A percentile compares a stretch with the other conserved stretches of the same genome.
These are phyloP conservation scores for Dujonia santamariae DNA, from an alignment of 1,139 yeast species.

Conservation along the genomic window DNA sequence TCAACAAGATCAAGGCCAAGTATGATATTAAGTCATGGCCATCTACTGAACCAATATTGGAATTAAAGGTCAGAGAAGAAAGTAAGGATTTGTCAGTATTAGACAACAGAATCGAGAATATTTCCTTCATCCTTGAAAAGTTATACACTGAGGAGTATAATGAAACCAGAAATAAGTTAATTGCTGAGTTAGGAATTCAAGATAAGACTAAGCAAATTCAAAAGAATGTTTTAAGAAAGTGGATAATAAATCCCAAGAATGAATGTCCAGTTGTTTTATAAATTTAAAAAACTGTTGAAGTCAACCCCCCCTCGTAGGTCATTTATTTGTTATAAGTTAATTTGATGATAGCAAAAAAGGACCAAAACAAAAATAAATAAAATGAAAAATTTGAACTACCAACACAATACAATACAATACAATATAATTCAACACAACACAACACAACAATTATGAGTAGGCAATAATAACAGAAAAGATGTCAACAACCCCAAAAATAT, in stretches of 20 bases:
- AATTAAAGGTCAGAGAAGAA: slow-evolving; percentile 26
- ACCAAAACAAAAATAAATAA: no score
- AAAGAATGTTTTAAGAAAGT: slow-evolving; percentile 42
- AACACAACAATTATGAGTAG: no score
- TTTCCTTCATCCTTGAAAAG: slow-evolving; percentile 31
- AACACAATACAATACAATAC: no score
- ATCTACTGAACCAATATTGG: slow-evolving; percentile 35
- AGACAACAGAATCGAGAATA: slow-evolving; percentile 29
- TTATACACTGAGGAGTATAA: slow-evolving; percentile 29
- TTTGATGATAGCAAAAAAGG: no score
- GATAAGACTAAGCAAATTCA: slow-evolving; percentile 24
- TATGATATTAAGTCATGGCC: slow-evolving; percentile 67
- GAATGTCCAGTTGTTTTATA: slow-evolving; percentile 28
- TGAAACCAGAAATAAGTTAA: slow-evolving; percentile 23
- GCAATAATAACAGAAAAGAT: no score
- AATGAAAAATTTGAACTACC: no score
- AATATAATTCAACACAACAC: no score
- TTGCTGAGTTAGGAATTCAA: slow-evolving; percentile 19
- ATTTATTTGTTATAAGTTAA: no score
- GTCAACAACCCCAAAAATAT: no score
- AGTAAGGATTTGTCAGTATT: slow-evolving; percentile 19
- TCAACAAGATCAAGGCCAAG: slow-evolving; percentile 44
- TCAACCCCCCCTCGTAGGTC: no score
- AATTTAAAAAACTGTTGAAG: neutral
- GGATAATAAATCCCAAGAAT: slow-evolving; percentile 34